Conservation (phyloP, 2,329 filamentous ascomycete species). For the Hymenoscyphus fraxineus region DNA sequence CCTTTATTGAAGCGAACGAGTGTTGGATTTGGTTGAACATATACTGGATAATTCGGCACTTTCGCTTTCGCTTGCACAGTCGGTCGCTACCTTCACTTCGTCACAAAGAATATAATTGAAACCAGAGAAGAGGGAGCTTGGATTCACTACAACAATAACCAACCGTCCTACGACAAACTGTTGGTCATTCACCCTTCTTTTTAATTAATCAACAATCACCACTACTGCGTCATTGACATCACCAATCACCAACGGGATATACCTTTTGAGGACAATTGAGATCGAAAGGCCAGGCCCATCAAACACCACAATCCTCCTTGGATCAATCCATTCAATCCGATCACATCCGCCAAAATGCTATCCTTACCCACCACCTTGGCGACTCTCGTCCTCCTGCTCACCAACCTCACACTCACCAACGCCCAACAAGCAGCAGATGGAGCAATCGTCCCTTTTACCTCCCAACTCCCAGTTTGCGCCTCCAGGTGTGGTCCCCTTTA, state of each 20-base stretch:
- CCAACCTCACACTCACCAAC: background rate
- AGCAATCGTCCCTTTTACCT: slow-evolving; percentile 49
- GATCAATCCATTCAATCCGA: background rate
- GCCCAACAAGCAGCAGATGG: slow-evolving; percentile 24
- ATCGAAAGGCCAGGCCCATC: background rate
- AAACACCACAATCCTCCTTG: background rate
- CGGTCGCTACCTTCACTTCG: background rate
- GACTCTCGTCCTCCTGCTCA: slow-evolving; percentile 9
- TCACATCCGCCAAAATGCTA: slow-evolving; percentile 5
- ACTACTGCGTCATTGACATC: background rate
- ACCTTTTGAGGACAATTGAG: background rate
- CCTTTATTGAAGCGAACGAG: background rate
- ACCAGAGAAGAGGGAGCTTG: background rate
- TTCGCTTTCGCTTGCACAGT: background rate
- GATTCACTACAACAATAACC: background rate
- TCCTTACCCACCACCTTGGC: slow-evolving; percentile 1
- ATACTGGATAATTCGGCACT: background rate
- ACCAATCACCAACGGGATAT: background rate
- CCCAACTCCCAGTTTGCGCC: slow-evolving; percentile 61
- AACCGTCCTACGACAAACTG: too few species aligned
- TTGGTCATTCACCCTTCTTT: too few species aligned
- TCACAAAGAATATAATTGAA: background rate
- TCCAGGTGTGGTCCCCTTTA: slow-evolving; percentile 56
- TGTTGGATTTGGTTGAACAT: background rate
- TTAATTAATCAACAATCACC: background rate